Conservation (phyloP, 495 filamentous ascomycete genomes). For the Aspergillus funiculosus region DNA sequence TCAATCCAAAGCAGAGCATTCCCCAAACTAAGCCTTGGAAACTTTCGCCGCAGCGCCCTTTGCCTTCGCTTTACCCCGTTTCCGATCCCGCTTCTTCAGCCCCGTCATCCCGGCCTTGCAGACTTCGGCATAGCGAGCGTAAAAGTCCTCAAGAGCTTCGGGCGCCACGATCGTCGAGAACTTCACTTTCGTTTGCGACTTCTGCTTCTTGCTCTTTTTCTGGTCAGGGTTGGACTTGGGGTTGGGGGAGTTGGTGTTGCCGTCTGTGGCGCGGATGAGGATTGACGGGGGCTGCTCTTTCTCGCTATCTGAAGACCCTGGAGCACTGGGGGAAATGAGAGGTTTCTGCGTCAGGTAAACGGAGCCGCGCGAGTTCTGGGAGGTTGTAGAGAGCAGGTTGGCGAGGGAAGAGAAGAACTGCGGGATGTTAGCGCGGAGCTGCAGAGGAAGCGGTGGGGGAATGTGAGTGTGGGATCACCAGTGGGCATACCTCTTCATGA, state of each 20-base stretch:
- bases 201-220: constrained; percentile 29
- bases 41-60: constrained; percentile 53
- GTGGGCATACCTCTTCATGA: constrained; percentile 62
- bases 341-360: constrained; percentile 83
- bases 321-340: constrained; percentile 20
- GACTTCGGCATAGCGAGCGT: constrained; percentile 79
- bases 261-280: constrained; percentile 80
- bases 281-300: constrained; percentile 54
- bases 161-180: constrained; percentile 76
- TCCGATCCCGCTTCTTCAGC: constrained; percentile 90
- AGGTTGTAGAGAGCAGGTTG: constrained; percentile 63
- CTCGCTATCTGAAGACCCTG: constrained; percentile 40
- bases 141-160: constrained; percentile 73
- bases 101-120: constrained; percentile 83
- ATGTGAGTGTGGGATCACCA: constrained; percentile 6
- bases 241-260: constrained; percentile 43
- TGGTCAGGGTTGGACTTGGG: constrained; percentile 24
- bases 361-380: constrained; percentile 65
- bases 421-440: constrained; percentile 16
- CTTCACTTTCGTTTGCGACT: constrained; percentile 57
- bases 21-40: constrained; percentile 28
- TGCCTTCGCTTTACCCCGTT: constrained; percentile 71
- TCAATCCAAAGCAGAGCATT: background rate
- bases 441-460: background rate
- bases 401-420: constrained; percentile 85